Percentiles rank a stretch among this genome's conserved stretches.
phyloP scores from a whole-genome alignment of 768 basidiomycete genomes.

The Xerocomus potaroensis region DNA sequence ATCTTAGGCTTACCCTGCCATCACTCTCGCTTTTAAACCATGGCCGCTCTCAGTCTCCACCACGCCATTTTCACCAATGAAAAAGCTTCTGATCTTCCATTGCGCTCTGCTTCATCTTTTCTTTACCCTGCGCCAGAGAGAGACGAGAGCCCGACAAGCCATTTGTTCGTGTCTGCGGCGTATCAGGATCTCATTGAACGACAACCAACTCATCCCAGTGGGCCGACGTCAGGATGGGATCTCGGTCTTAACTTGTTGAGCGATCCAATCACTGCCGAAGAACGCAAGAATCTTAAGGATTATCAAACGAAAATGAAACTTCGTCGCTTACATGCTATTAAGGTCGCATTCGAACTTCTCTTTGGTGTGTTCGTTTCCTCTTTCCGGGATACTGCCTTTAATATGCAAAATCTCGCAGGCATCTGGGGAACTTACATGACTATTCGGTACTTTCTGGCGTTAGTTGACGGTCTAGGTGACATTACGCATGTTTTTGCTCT shows the following conservation, averaged over 20 bases:
- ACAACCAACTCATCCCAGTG: constrained; percentile 43
- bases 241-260: constrained; percentile 28
- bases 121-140: constrained; percentile 14
- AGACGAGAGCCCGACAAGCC: constrained; percentile 13
- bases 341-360: constrained; percentile 28
- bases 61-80: constrained; percentile 46
- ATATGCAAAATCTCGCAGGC: constrained; percentile 30
- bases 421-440: constrained; percentile 60
- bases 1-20: constrained; percentile 7
- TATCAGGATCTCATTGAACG: constrained; percentile 37
- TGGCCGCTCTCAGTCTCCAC: constrained; percentile 61
- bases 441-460: constrained; percentile 63
- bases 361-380: constrained; percentile 29
- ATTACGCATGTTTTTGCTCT: constrained; percentile 37
- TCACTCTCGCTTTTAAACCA: constrained; percentile 27
- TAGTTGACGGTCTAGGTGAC: constrained; percentile 40
- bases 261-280: constrained; percentile 29
- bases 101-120: constrained; percentile 21
- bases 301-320: constrained; percentile 28
- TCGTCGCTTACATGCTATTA: constrained; percentile 31
- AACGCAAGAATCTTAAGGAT: constrained; percentile 31
- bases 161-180: constrained; percentile 21
- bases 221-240: constrained; percentile 28
- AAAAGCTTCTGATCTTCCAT: constrained; percentile 9
- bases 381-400: constrained; percentile 1